A percentile compares a stretch with the other conserved stretches of the same genome.
Conservation (phyloP, 345 rosid species). For the Hirschfeldia incana region DNA sequence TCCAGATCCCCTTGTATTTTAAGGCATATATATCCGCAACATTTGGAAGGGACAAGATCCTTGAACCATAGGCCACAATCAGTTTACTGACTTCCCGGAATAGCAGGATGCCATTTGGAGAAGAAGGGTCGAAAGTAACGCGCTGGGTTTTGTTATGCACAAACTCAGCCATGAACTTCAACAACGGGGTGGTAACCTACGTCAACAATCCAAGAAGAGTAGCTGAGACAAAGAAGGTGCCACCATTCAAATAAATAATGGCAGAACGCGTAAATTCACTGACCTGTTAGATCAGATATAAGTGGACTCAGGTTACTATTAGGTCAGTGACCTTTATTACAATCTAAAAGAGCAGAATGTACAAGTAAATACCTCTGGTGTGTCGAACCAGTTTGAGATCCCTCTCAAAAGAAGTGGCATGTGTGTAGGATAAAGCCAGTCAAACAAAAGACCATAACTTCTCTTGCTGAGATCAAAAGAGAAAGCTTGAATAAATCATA, state of each 20-base stretch:
- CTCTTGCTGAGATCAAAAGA: conserved; percentile 66
- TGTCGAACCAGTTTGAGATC: conserved; percentile 91
- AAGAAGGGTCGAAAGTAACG: conserved; percentile 89
- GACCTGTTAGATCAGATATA: conserved; percentile 7
- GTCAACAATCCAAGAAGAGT: conserved; percentile 31
- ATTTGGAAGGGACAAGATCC: conserved; percentile 92
- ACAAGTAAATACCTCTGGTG: conserved; percentile 77
- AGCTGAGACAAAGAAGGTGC: conserved; percentile 24
- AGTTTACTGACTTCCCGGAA: conserved; percentile 99
- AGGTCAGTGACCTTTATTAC: conserved; percentile 1
- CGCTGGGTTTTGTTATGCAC: conserved; percentile 96
- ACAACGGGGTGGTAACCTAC: conserved; percentile 92
- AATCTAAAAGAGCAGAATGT: conserved; percentile 18
- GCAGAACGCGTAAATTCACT: neutral
- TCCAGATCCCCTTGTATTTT: conserved; percentile 99
- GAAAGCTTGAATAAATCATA: conserved; percentile 16
- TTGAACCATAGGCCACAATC: conserved; percentile 91
- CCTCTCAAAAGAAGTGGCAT: conserved; percentile 93
- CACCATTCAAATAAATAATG: neutral
- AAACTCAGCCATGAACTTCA: conserved; percentile 98
- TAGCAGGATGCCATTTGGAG: conserved; percentile 99
- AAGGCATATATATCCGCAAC: conserved; percentile 88
- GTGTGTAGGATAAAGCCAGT: conserved; percentile 97
- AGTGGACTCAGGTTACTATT: conserved; percentile 8
- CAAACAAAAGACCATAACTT: conserved; percentile 90